Conservation (phyloP, 352 stramenopile species). For the Phytophthora fragariae region DNA sequence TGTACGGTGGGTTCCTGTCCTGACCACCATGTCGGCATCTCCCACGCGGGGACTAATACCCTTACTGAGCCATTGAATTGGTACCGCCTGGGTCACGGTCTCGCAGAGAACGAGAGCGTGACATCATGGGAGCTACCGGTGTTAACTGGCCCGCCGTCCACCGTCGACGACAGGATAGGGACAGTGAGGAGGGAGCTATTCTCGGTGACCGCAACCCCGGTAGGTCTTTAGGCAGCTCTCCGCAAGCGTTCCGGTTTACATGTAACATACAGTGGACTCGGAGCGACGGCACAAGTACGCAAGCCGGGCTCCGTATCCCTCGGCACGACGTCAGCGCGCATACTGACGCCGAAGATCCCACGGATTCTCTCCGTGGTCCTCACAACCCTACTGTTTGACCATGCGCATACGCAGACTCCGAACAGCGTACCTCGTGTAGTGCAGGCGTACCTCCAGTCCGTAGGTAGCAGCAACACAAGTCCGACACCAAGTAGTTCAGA, state of each 20-base stretch:
- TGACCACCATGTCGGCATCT: too few relatives aligned
- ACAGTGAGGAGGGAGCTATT: not conserved
- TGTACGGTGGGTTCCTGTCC: too few relatives aligned
- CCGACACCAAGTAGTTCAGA: too few relatives aligned
- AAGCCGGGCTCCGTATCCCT: not conserved
- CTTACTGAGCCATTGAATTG: too few relatives aligned
- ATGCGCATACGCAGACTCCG: not conserved
- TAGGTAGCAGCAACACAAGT: too few relatives aligned
- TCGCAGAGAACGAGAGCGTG: too few relatives aligned
- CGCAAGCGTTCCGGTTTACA: constrained; percentile 1
- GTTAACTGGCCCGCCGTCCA: too few relatives aligned
- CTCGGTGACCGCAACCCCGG: not conserved
- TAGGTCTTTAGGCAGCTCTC: not conserved
- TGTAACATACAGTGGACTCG: not conserved
- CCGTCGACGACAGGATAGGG: not conserved
- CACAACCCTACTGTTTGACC: not conserved
- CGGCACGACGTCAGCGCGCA: not conserved
- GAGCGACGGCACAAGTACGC: not conserved
- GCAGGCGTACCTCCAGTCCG: too few relatives aligned
- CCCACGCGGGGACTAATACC: too few relatives aligned
- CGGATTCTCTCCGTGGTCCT: not conserved
- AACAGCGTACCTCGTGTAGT: not conserved
- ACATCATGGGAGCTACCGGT: too few relatives aligned
- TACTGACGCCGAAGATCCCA: not conserved
- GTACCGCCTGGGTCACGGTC: too few relatives aligned